A percentile compares a stretch with the other conserved stretches of the same genome.
phyloP scores from a whole-genome alignment of 306 rosid genomes.

The Sechiopsis laciniata region DNA sequence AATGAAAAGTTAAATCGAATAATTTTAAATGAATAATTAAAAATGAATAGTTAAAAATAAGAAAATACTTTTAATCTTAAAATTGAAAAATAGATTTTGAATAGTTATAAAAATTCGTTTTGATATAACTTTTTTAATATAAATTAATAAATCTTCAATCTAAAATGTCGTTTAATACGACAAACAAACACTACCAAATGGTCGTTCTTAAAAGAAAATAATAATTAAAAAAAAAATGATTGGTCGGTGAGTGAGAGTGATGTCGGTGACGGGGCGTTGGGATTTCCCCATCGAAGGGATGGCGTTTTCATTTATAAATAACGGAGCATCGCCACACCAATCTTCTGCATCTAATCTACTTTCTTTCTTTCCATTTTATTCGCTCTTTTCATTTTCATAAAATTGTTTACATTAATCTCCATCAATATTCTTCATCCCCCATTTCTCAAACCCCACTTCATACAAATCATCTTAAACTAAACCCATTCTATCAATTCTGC shows the following conservation, averaged over 20 bases:
- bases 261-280: slow-evolving; percentile 12
- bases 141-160: no score
- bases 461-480: not conserved
- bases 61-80: no score
- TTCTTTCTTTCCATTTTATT: not conserved
- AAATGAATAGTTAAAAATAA: no score
- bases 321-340: not conserved
- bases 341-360: not conserved
- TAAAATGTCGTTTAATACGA: no score
- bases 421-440: not conserved
- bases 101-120: no score
- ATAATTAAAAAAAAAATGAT: no score
- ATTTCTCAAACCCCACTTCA: slow-evolving; percentile 3
- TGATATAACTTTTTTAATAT: no score
- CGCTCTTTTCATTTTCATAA: not conserved
- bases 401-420: slow-evolving; percentile 8
- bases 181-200: no score
- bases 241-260: slow-evolving; percentile 21
- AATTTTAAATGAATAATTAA: no score
- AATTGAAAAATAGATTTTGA: no score
- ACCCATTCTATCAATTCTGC: not conserved
- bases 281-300: not conserved
- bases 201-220: no score
- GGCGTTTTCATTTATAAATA: slow-evolving; percentile 15
- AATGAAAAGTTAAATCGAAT: no score